phyloP scores from a whole-genome alignment of 2,329 filamentous ascomycete species.

The Lecanicillium sp. region DNA sequence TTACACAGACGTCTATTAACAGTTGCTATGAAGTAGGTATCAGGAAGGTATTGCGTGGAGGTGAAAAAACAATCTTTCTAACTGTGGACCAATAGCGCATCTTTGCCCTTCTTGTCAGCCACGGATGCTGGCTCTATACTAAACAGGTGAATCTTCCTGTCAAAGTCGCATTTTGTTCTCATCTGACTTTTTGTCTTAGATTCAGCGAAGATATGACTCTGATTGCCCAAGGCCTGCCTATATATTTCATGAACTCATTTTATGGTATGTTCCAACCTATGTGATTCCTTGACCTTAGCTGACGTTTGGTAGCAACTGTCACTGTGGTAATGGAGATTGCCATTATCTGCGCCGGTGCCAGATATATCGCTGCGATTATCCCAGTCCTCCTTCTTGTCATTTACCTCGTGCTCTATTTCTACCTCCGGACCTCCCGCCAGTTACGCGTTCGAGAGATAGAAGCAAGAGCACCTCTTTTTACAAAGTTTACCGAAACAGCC shows the following conservation, averaged over 20 bases:
- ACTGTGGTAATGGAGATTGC: conserved; percentile 17
- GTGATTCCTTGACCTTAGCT: neutral
- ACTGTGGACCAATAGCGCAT: neutral
- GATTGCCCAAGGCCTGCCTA: neutral
- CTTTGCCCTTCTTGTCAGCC: neutral
- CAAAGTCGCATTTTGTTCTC: neutral
- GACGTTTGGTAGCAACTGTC: neutral
- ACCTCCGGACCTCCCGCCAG: conserved; percentile 45
- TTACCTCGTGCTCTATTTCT: conserved; percentile 13
- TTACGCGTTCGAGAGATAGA: conserved; percentile 46
- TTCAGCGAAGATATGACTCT: conserved; percentile 5
- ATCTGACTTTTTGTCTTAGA: neutral
- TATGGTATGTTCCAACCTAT: neutral
- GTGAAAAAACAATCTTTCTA: neutral
- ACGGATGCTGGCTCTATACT: neutral
- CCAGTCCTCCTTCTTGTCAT: conserved; percentile 20
- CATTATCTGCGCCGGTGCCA: conserved; percentile 14
- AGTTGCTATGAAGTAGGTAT: neutral
- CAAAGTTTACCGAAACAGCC: conserved; percentile 27
- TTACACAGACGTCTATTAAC: neutral
- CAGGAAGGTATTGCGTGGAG: no score
- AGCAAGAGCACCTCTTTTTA: conserved; percentile 37
- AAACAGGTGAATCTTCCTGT: neutral
- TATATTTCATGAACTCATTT: neutral
- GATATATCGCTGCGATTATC: conserved; percentile 22